phyloP scores from a whole-genome alignment of 805 yeast species.

The Lipomyces sp. region DNA sequence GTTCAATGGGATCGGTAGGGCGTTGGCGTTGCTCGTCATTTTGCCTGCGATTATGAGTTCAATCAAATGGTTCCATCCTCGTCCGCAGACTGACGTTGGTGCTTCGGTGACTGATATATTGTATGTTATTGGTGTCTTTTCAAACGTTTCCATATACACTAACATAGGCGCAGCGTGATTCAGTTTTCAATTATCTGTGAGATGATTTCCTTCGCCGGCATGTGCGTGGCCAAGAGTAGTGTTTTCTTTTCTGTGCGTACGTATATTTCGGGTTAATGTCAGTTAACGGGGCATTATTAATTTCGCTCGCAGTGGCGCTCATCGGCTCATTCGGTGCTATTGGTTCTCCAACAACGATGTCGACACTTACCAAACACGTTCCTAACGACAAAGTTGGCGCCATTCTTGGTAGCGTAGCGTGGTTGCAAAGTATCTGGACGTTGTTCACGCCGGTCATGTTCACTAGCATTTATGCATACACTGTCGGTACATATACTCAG shows the following conservation, averaged over 20 bases:
- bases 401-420: conserved; percentile 36
- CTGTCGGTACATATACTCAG: conserved; percentile 33
- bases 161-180: conserved; percentile 12
- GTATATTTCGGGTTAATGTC: background rate
- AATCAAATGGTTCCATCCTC: conserved; percentile 18
- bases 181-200: conserved; percentile 11
- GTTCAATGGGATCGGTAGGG: conserved; percentile 39
- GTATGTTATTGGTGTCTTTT: conserved; percentile 10
- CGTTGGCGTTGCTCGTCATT: conserved; percentile 37
- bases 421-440: conserved; percentile 26
- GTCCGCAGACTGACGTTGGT: conserved; percentile 21
- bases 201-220: conserved; percentile 5
- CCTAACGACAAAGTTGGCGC: conserved; percentile 35
- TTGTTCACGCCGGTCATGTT: conserved; percentile 31
- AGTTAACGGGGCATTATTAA: background rate
- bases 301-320: conserved; percentile 14
- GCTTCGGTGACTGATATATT: conserved; percentile 23
- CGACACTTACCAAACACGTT: conserved; percentile 36
- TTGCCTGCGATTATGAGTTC: conserved; percentile 37
- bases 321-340: conserved; percentile 25
- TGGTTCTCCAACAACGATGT: conserved; percentile 29
- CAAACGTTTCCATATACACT: background rate
- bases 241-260: conserved; percentile 15
- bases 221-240: conserved; percentile 15
- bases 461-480: conserved; percentile 29